Evolutionary conservation across 345 rosid genomes (phyloP).

Genomic region (Viola odorata): DNA sequence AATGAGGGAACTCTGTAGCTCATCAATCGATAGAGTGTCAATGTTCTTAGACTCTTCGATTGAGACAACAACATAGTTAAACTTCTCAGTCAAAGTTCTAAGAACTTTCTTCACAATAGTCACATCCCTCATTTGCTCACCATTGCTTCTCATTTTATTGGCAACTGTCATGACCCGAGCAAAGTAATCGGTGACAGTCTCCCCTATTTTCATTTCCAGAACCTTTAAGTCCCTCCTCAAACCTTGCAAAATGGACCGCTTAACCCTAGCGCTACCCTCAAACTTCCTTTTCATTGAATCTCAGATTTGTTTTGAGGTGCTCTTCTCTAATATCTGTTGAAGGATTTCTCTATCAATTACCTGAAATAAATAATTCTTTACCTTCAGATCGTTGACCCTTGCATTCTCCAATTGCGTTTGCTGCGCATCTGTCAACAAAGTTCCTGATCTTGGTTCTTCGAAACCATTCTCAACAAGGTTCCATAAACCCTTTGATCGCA

Average conservation of each 20-base stretch:
- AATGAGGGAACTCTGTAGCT: background rate
- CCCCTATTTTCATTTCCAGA: background rate
- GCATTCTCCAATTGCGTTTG: background rate
- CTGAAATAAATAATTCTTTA: background rate
- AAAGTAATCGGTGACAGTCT: background rate
- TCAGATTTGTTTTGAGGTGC: background rate
- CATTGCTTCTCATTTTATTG: background rate
- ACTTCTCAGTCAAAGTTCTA: background rate
- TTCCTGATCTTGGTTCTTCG: background rate
- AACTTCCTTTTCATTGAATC: background rate
- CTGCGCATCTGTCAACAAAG: background rate
- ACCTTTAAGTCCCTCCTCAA: background rate
- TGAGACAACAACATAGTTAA: background rate
- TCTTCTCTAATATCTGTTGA: background rate
- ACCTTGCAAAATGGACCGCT: background rate
- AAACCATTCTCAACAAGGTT: background rate
- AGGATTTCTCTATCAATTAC: background rate
- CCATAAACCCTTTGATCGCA: background rate
- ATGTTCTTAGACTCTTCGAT: background rate
- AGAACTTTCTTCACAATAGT: slow-evolving; percentile 1
- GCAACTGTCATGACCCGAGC: too few relatives aligned
- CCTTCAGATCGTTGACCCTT: background rate
- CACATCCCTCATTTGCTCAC: background rate
- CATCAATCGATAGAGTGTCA: background rate
- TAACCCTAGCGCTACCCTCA: background rate